Conservation (phyloP, 73 alveolate genomes). For the Stentor roeselii region DNA sequence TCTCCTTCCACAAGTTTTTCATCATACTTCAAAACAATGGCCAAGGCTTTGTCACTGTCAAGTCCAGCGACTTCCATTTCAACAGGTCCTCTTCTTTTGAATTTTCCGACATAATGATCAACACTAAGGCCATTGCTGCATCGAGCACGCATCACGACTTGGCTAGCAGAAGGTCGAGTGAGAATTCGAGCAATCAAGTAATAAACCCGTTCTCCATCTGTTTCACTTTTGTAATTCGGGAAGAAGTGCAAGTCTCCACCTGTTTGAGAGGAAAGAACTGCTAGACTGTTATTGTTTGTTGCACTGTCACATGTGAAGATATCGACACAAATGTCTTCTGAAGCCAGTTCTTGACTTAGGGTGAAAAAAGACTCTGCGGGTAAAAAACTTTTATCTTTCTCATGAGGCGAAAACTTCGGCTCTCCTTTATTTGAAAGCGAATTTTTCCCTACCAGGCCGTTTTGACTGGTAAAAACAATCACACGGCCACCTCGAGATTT, state of each 20-base stretch:
- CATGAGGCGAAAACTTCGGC: background rate
- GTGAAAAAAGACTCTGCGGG: background rate
- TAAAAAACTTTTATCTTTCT: slow-evolving; percentile 5
- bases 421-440: background rate
- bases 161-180: slow-evolving; percentile 48
- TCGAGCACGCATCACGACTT: slow-evolving; percentile 48
- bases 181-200: slow-evolving; percentile 33
- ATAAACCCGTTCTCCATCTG: slow-evolving; percentile 3
- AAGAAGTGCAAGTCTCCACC: background rate
- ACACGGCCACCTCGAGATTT: background rate
- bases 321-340: slow-evolving; percentile 6
- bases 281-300: background rate
- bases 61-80: slow-evolving; percentile 52
- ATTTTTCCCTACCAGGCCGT: background rate
- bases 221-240: background rate
- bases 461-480: background rate
- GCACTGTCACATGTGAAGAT: background rate
- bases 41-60: slow-evolving; percentile 58
- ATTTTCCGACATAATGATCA: slow-evolving; percentile 44
- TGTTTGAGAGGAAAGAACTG: background rate
- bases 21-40: slow-evolving; percentile 38
- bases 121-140: slow-evolving; percentile 48
- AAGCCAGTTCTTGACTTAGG: background rate
- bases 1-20: slow-evolving; percentile 35
- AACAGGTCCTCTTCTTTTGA: slow-evolving; percentile 27